Evolutionary conservation across 2,329 filamentous ascomycete genomes (phyloP).

Genomic region (Aureobasidium musti): DNA sequence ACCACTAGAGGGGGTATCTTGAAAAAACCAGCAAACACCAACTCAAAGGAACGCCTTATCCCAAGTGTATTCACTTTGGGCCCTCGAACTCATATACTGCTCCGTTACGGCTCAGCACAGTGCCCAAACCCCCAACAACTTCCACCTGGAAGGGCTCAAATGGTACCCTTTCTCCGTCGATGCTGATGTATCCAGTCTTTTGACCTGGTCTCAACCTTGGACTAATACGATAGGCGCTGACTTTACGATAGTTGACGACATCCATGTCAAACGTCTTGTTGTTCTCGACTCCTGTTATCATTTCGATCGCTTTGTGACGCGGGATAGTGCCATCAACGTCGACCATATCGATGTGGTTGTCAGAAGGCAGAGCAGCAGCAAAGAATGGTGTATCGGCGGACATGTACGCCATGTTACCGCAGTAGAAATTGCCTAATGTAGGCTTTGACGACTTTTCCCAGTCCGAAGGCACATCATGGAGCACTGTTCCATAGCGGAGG

Average conservation of each 20-base stretch:
- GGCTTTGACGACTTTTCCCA: slow-evolving; percentile 76
- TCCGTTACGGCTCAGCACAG: slow-evolving; percentile 75
- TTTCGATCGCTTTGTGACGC: slow-evolving; percentile 64
- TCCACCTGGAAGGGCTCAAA: slow-evolving; percentile 92
- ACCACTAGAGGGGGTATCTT: slow-evolving; percentile 11
- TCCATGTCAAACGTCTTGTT: slow-evolving; percentile 78
- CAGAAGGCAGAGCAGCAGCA: slow-evolving; percentile 74
- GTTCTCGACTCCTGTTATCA: slow-evolving; percentile 70
- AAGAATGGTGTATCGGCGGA: slow-evolving; percentile 86
- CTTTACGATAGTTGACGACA: slow-evolving; percentile 77
- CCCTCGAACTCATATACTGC: slow-evolving; percentile 66
- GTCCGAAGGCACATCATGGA: slow-evolving; percentile 71
- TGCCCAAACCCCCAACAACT: slow-evolving; percentile 77
- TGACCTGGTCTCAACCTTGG: slow-evolving; percentile 57
- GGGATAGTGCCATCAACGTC: slow-evolving; percentile 75
- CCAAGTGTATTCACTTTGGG: slow-evolving; percentile 17
- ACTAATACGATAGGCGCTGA: slow-evolving; percentile 81
- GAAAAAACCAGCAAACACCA: background rate
- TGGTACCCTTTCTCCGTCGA: slow-evolving; percentile 85
- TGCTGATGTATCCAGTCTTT: slow-evolving; percentile 80
- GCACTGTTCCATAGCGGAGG: slow-evolving; percentile 76
- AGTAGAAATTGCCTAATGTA: slow-evolving; percentile 88
- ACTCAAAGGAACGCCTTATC: background rate
- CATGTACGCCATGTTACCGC: slow-evolving; percentile 95
- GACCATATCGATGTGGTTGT: slow-evolving; percentile 84